Base-by-base conservation (phyloP, 2,329 filamentous ascomycete genomes). In the Microsporum ferrugineum region DNA sequence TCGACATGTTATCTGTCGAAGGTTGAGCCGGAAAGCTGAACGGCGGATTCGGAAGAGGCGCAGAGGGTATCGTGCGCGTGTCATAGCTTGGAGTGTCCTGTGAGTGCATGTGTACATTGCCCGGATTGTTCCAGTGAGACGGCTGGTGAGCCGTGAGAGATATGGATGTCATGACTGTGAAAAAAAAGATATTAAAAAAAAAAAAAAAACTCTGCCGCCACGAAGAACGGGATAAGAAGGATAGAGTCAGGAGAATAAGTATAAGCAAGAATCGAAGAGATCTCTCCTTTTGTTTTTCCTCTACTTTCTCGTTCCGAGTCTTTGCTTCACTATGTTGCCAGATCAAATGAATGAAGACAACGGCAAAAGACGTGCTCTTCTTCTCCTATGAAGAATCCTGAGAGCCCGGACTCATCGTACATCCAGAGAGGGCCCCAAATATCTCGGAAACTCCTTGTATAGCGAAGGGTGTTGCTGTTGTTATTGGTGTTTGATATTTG, bases 261-360 rank as follows among this genome's bases (percentile, higher is more conserved):
- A 43, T 17, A 14, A 17, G 23, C 27, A 57, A 36, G 12, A 60
- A 53, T 31, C 60, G 61, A 55, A 58, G 59, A 41, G 27, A 23
- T 23, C 29, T 49, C 34, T 33, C 56, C 23, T 45, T 58, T 47
- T 55, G 17, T 23, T 23, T 23, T 23, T 1, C 17, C 17, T 23
- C 17, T 23, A 55, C 49, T 55, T 36, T 29, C 49, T 55, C 49
- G 5, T 23, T 36, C 49, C 49, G 34, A 36, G 29, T 55, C 12
- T n/a, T 23, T n/a, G 49, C 29, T 55, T 55, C 49, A 55, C 34
- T 55, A 36, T 55, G 49, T 31, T 36, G 33, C 27, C 45, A 49
- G 23, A 49, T 49, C 45, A 49, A 49, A 14, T 29, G 34, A 55
- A 36, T 34, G 49, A 55, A 23, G 17, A 23, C 17, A 23, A 23